Evolutionary conservation across 2,329 filamentous ascomycete genomes (phyloP).

Genomic region (Xylariaceae sp.): DNA sequence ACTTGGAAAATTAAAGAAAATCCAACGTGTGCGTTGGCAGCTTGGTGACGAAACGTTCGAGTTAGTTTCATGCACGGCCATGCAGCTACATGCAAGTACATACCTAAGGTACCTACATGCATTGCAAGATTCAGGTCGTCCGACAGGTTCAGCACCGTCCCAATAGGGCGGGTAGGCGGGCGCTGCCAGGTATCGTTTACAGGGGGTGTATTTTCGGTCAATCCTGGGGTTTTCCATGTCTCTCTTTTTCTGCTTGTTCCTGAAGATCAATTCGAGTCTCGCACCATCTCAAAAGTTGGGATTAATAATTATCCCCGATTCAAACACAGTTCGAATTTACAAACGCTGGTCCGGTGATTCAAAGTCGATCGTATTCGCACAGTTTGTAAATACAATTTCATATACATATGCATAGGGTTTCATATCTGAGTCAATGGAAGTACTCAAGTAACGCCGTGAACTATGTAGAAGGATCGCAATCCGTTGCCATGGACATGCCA

Average conservation of each 20-base stretch:
- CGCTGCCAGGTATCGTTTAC: slow-evolving; percentile 3
- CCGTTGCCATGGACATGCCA: not conserved
- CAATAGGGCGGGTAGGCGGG: slow-evolving; percentile 21
- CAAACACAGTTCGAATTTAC: too few relatives aligned
- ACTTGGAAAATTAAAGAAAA: slow-evolving; percentile 9
- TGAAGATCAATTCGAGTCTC: slow-evolving; percentile 15
- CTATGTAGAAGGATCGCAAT: not conserved
- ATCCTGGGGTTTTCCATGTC: slow-evolving; percentile 14
- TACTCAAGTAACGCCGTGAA: too few relatives aligned
- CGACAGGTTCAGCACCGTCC: slow-evolving; percentile 20
- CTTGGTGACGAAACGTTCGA: slow-evolving; percentile 29
- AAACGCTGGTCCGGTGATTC: too few relatives aligned
- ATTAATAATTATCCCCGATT: too few relatives aligned
- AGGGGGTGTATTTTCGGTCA: not conserved
- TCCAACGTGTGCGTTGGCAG: slow-evolving; percentile 27
- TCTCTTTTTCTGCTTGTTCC: slow-evolving; percentile 15
- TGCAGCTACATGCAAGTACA: slow-evolving; percentile 4
- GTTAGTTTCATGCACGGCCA: slow-evolving; percentile 25
- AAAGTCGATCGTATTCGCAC: too few relatives aligned
- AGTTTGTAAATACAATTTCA: not conserved
- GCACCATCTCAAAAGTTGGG: not conserved
- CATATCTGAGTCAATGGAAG: not conserved
- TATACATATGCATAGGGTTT: too few relatives aligned
- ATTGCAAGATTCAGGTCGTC: not conserved
- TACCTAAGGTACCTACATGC: too few relatives aligned